Evolutionary conservation across 2,329 filamentous ascomycete genomes (phyloP), one percentile per base, ranked within the genome.

Genomic region (Coniochaeta hoffmannii): DNA sequence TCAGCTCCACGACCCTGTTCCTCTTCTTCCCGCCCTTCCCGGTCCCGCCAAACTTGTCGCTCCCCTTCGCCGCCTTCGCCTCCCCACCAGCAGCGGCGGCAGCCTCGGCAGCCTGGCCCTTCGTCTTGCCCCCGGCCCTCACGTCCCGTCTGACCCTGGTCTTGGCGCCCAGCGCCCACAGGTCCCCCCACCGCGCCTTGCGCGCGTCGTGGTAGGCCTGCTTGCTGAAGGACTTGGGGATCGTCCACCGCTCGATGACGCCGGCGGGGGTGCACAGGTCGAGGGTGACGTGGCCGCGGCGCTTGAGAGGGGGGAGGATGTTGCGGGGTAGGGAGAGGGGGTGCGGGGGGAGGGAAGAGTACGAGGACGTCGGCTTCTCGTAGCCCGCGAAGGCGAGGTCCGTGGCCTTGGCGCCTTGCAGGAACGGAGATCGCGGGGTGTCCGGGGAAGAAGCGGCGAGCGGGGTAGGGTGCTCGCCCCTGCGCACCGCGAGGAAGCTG

Each of bases 161-260:
- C 78, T 97, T 97, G 22, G 92, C 93, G 0, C 94, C 94, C 0
- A 97, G 77, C 0, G 93, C 91, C 94, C 94, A 99, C 10, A 97
- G 76, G 68, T 97, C 94, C 36, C 94, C 94, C 94, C 93, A 97
- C 54, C 75, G 75, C 0, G 87, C 82, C 73, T 99, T 99, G 59
- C 94, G 85, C 34, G 94, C 94, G 67, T 97, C 94, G 63, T 89
- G 90, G 73, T 93, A 97, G 1, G 91, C 91, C 64, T 88, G 84
- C 63, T 82, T 86, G 68, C 86, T 87, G 71, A 87, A 94, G 57
- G 86, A 90, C 62, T 85, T 85, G 1, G 93, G 89, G 0, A 99
- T 87, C 0, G 88, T 94, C 94, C 94, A 99, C 55, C 94, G 89
- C 75, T 99, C 93, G 32, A 97, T 85, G 41, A 81, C 85, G 31